Conservation (phyloP, 2,329 filamentous ascomycete species). For the Leptographium galeiforme region DNA sequence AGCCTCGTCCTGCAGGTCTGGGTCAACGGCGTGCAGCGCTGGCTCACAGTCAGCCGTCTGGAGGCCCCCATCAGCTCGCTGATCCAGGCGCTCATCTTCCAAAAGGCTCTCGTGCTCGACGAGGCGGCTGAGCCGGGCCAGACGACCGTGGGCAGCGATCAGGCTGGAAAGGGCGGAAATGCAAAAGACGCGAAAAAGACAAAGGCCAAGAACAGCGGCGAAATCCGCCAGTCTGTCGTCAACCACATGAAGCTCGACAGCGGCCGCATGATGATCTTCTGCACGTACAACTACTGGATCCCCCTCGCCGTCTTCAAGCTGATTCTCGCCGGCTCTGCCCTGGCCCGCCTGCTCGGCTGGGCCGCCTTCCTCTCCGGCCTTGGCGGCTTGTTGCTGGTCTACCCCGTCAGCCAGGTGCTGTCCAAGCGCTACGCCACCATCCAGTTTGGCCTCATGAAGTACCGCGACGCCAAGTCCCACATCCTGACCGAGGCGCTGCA, state of each 20-base stretch:
- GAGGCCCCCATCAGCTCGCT: slow-evolving; percentile 19
- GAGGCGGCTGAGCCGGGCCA: slow-evolving; percentile 16
- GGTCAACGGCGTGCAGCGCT: slow-evolving; percentile 18
- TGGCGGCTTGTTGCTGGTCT: slow-evolving; percentile 14
- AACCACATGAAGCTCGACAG: slow-evolving; percentile 24
- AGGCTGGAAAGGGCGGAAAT: neutral
- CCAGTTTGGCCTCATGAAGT: slow-evolving; percentile 22
- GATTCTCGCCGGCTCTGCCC: slow-evolving; percentile 17
- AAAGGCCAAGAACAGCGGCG: slow-evolving; percentile 7
- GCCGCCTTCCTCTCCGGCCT: slow-evolving; percentile 18
- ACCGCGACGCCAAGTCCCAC: slow-evolving; percentile 21
- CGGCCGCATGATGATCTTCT: slow-evolving; percentile 18
- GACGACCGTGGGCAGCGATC: neutral
- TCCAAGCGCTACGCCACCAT: slow-evolving; percentile 18
- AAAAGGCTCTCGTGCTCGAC: slow-evolving; percentile 21
- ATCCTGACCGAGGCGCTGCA: slow-evolving; percentile 22
- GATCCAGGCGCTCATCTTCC: slow-evolving; percentile 21
- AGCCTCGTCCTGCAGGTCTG: slow-evolving; percentile 19
- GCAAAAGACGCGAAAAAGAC: slow-evolving; percentile 2
- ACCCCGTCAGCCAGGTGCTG: slow-evolving; percentile 17
- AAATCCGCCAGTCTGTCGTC: slow-evolving; percentile 20
- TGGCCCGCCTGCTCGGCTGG: slow-evolving; percentile 20
- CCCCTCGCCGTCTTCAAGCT: slow-evolving; percentile 22
- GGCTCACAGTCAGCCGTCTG: slow-evolving; percentile 20
- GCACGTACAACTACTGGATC: slow-evolving; percentile 20